A percentile compares a stretch with the other conserved stretches of the same genome.
Conservation (phyloP, 331 rosid species). For the Pyrus hybrid region DNA sequence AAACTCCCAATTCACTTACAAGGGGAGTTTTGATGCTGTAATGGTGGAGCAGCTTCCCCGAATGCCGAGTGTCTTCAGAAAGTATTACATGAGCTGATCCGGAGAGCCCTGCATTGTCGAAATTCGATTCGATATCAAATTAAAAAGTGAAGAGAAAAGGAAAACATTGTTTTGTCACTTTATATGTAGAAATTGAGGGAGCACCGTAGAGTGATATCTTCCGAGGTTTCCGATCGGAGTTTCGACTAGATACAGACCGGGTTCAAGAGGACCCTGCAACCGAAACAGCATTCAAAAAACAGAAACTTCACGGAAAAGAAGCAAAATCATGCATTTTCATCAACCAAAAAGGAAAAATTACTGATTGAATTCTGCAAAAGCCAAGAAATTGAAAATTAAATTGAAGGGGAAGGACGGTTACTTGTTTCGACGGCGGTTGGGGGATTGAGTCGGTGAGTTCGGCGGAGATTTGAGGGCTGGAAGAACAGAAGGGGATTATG, state of each 20-base stretch:
- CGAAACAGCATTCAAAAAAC: not conserved
- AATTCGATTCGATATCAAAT: not conserved
- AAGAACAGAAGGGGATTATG: slow-evolving; percentile 32
- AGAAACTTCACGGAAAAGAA: no score
- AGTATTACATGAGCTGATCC: slow-evolving; percentile 77
- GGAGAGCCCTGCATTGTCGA: slow-evolving; percentile 59
- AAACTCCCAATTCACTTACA: slow-evolving; percentile 47
- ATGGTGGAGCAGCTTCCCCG: slow-evolving; percentile 78
- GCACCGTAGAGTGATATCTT: slow-evolving; percentile 78
- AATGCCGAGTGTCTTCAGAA: slow-evolving; percentile 91
- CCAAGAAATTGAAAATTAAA: not conserved
- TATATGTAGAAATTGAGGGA: not conserved
- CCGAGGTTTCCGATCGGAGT: slow-evolving; percentile 87
- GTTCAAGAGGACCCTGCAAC: slow-evolving; percentile 45
- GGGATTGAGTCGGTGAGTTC: slow-evolving; percentile 19
- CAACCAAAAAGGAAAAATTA: not conserved
- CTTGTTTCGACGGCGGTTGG: slow-evolving; percentile 40
- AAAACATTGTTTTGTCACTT: not conserved
- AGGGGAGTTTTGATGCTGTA: slow-evolving; percentile 80
- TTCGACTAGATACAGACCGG: slow-evolving; percentile 85
- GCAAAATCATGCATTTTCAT: no score
- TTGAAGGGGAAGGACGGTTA: slow-evolving; percentile 5
- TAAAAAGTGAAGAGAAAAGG: no score
- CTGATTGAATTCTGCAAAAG: not conserved
- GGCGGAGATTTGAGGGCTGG: slow-evolving; percentile 16